These are phyloP conservation scores for Thelonectria olida DNA, from an alignment of 2,329 filamentous ascomycete species.

Conservation along the genomic window DNA sequence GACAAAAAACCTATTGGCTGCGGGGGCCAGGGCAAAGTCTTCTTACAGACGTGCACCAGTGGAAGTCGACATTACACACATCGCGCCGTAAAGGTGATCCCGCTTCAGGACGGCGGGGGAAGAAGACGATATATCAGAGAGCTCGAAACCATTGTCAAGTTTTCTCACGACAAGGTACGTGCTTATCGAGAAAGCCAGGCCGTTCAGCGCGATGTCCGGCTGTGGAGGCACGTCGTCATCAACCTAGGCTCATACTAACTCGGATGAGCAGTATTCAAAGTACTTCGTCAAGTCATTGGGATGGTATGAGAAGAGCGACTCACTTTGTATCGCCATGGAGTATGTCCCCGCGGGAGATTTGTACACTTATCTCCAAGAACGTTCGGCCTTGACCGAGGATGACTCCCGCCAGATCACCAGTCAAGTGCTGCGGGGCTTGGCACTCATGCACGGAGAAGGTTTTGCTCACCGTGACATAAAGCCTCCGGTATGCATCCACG, in stretches of 20 bases:
- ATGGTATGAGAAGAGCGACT: conserved; percentile 30
- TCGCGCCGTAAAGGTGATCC: conserved; percentile 33
- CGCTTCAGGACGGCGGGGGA: conserved; percentile 2
- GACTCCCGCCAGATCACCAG: conserved; percentile 27
- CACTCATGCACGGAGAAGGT: conserved; percentile 32
- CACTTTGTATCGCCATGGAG: conserved; percentile 39
- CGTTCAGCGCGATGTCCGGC: not conserved
- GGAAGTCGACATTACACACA: not conserved
- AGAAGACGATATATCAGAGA: conserved; percentile 27
- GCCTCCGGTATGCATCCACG: conserved; percentile 21
- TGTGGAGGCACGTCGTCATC: not conserved
- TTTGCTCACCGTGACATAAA: conserved; percentile 38
- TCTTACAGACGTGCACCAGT: conserved; percentile 21
- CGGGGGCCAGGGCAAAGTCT: conserved; percentile 28
- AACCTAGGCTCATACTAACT: not conserved
- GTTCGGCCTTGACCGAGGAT: conserved; percentile 21
- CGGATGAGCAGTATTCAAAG: conserved; percentile 25
- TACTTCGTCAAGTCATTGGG: conserved; percentile 37
- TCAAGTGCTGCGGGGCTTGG: conserved; percentile 32
- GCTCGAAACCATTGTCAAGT: conserved; percentile 34
- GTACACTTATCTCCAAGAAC: conserved; percentile 20
- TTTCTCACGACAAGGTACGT: conserved; percentile 32
- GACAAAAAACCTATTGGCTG: conserved; percentile 19
- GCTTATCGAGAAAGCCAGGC: not conserved
- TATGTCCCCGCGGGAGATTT: conserved; percentile 35